Base-by-base conservation (phyloP, 495 filamentous ascomycete species). In the Xylaria longipes region DNA sequence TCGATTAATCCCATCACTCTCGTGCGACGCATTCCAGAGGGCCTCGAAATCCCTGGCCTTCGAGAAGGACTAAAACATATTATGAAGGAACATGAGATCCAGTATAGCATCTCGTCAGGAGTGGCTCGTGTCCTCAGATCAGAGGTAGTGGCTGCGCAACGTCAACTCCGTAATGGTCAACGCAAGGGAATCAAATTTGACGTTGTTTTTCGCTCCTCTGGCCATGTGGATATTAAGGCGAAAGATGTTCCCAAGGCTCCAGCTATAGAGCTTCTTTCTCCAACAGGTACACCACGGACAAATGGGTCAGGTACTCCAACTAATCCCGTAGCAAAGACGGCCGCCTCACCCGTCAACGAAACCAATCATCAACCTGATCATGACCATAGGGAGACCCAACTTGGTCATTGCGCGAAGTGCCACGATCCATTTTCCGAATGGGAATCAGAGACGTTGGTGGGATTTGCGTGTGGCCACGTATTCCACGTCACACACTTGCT, bases 1-100 rank as follows among this genome's bases (percentile, higher is more conserved):
- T 88, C 93, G 5, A 95, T 98, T 64, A 90, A 97, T 74, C 95
- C 95, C 0, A 92, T 97, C 70, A 92, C 91, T 11, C 87, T 99
- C 8, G 94, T 99, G 8, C 87, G 93, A 14, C 90, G 94, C 0
- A 98, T 99, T 58, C 96, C 96, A 0, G 92, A 94, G 76, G 94
- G 96, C 0, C 81, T 98, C 1, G 92, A 97, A 76, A 95, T 99
- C 37, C 92, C 95, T 70, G 96, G 96, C 2, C 84, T 99, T 20
- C 84, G 93, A 33, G 93, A 95, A 35, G 96, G 94, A 0, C 84
- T 99, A 2, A 91, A 89, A 39, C 88, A 93, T 29, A 91, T 98
- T 84, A 89, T 99, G 76, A 89, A 93, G 67, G 96, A 98, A 81
- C 94, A 97, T 74, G 95, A 97, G 71, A 91, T 99, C 45, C 96